Evolutionary conservation across 306 rosid genomes (phyloP).

Genomic region (Cicer judaicum): DNA sequence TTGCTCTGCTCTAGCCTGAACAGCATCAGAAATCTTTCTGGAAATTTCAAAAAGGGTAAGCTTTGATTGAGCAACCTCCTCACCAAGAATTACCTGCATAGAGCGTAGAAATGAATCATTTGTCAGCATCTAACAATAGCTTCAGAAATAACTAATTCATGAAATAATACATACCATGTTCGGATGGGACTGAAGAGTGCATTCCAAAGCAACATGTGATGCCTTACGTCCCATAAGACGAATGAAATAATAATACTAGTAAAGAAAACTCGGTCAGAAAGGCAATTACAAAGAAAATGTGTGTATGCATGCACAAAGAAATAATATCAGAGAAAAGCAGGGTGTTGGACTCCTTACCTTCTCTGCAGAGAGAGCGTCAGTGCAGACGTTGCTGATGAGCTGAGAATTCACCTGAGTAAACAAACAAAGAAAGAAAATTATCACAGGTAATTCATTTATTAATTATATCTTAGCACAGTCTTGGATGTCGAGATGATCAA

Average conservation of each 20-base stretch:
- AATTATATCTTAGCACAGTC: slow-evolving; percentile 34
- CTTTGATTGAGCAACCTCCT: slow-evolving; percentile 95
- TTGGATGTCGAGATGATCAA: slow-evolving; percentile 3
- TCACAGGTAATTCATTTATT: slow-evolving; percentile 22
- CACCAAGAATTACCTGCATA: slow-evolving; percentile 92
- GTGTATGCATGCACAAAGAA: background rate
- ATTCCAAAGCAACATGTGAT: slow-evolving; percentile 96
- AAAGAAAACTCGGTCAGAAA: slow-evolving; percentile 36
- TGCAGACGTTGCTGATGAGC: slow-evolving; percentile 96
- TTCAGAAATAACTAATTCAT: slow-evolving; percentile 13
- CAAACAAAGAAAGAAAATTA: slow-evolving; percentile 30
- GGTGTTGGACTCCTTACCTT: slow-evolving; percentile 59
- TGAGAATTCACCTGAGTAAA: slow-evolving; percentile 91
- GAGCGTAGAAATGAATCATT: slow-evolving; percentile 21
- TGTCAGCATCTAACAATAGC: slow-evolving; percentile 21
- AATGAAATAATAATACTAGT: slow-evolving; percentile 92
- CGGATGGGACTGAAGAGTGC: slow-evolving; percentile 99
- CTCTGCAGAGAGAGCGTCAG: slow-evolving; percentile 97
- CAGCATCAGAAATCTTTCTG: slow-evolving; percentile 84
- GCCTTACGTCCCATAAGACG: slow-evolving; percentile 99
- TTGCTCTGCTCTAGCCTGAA: slow-evolving; percentile 90
- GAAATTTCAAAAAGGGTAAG: slow-evolving; percentile 90
- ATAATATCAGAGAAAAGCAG: slow-evolving; percentile 1
- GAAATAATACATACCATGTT: slow-evolving; percentile 69
- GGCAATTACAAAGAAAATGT: slow-evolving; percentile 6